phyloP scores from a whole-genome alignment of 1,139 yeast species.

The Arxiozyma bovina region DNA sequence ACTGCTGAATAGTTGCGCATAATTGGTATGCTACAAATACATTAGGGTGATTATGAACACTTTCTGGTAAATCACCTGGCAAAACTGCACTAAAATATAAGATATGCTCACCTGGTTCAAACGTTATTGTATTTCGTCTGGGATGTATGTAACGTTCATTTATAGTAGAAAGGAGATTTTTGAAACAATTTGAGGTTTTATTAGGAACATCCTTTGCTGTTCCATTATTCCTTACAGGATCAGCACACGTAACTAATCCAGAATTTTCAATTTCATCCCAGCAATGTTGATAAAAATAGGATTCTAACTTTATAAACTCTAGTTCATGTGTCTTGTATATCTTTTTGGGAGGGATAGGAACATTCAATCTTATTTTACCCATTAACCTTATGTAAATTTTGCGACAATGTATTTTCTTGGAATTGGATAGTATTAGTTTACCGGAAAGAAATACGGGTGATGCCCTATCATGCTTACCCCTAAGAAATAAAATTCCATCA shows the following conservation, averaged over 20 bases:
- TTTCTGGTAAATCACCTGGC: slow-evolving; percentile 80
- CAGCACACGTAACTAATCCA: slow-evolving; percentile 11
- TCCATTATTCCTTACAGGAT: background rate
- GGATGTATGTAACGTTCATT: slow-evolving; percentile 25
- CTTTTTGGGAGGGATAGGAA: background rate
- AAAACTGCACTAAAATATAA: slow-evolving; percentile 78
- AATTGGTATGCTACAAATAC: slow-evolving; percentile 74
- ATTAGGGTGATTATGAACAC: slow-evolving; percentile 84
- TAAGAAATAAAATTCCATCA: slow-evolving; percentile 62
- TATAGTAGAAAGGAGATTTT: slow-evolving; percentile 12
- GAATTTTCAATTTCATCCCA: slow-evolving; percentile 21
- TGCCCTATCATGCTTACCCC: slow-evolving; percentile 73
- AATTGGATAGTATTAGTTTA: slow-evolving; percentile 61
- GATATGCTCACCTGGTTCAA: slow-evolving; percentile 75
- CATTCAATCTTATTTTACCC: slow-evolving; percentile 36
- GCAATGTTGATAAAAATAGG: slow-evolving; percentile 48
- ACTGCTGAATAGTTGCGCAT: slow-evolving; percentile 75
- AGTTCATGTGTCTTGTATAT: background rate
- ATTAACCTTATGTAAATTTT: slow-evolving; percentile 53
- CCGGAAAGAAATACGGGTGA: slow-evolving; percentile 71
- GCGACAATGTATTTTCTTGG: slow-evolving; percentile 65
- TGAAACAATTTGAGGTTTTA: slow-evolving; percentile 2
- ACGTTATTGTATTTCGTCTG: slow-evolving; percentile 4
- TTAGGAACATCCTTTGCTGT: too few relatives aligned
- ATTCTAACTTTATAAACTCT: slow-evolving; percentile 53